Evolutionary conservation across 1,139 yeast species (phyloP), one percentile per base, ranked within the genome.

Genomic region (Candida smagusa): DNA sequence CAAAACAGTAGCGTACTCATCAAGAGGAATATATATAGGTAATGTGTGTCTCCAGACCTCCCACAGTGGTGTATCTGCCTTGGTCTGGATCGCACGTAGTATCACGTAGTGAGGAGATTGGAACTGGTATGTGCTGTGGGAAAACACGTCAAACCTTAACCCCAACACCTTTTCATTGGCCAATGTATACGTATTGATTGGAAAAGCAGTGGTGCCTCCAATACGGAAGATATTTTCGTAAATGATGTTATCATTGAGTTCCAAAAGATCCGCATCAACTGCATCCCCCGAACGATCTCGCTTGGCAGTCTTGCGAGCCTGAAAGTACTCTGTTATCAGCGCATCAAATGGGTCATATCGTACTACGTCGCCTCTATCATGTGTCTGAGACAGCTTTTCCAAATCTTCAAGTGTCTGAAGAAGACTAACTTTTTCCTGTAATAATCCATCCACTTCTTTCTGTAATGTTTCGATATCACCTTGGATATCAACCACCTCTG

Each of bases 181-280:
- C 33, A 68, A 38, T 9, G 42, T 34, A 23, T 46, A 43, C 30
- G 53, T 52, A 38, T 66, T 65, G 31, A 70, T 45, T 2, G 74
- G 72, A 43, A 70, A 70, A 0, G 71, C 69, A 0, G 76, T 68
- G 23, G 65, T 45, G 3, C 75, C 74, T 3, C 61, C 68, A 41
- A 68, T 53, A 30, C 76, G 42, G 41, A 54, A 57, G 12, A 69
- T 52, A 40, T 66, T 67, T 40, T 70, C 76, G 37, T 58, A 59
- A 13, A 69, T 44, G 11, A 67, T 63, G 45, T 61, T 60, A 30
- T 63, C 66, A 22, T 55, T 53, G 23, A 54, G 32, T 28, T 61
- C 65, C 2, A 61, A 45, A 12, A 37, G 28, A 9, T 36, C 34
- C 4, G 5, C 27, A 12, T 23, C 25, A n/a, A 23, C 8, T 6